phyloP scores from a whole-genome alignment of 2,329 filamentous ascomycete species.

The Daldinia sp. region DNA sequence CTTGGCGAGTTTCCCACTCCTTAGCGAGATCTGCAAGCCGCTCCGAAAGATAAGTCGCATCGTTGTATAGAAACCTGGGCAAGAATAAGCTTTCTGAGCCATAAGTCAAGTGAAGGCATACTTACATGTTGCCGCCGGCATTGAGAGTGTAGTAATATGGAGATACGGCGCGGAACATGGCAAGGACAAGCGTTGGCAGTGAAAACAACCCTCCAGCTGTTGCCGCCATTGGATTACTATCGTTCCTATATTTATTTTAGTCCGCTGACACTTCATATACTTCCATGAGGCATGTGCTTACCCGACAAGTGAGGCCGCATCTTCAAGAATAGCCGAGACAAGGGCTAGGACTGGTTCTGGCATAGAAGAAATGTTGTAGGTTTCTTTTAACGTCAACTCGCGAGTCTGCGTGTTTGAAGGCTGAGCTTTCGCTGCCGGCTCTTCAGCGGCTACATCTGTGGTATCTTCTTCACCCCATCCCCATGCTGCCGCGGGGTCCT shows the following conservation, averaged over 20 bases:
- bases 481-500: constrained; percentile 76
- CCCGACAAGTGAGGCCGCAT: constrained; percentile 69
- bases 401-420: constrained; percentile 56
- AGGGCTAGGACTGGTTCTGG: constrained; percentile 81
- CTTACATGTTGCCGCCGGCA: constrained; percentile 73
- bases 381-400: constrained; percentile 84
- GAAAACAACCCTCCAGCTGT: constrained; percentile 77
- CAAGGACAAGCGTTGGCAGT: constrained; percentile 77
- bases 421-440: constrained; percentile 40
- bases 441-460: constrained; percentile 48
- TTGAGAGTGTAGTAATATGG: constrained; percentile 77
- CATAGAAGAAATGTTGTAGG: constrained; percentile 88
- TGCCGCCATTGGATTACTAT: constrained; percentile 70
- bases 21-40: constrained; percentile 62
- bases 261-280: background rate
- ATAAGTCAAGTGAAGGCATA: constrained; percentile 10
- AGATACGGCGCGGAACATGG: constrained; percentile 83
- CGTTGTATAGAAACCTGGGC: constrained; percentile 74
- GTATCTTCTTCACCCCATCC: constrained; percentile 83
- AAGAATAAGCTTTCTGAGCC: constrained; percentile 30
- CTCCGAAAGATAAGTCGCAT: constrained; percentile 73
- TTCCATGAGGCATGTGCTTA: constrained; percentile 49
- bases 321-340: constrained; percentile 70
- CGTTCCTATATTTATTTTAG: constrained; percentile 50
- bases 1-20: constrained; percentile 66